Percentiles rank a stretch among this genome's conserved stretches.
Conservation (phyloP, 2,329 filamentous ascomycete species). For the Remersonia thermophila region DNA sequence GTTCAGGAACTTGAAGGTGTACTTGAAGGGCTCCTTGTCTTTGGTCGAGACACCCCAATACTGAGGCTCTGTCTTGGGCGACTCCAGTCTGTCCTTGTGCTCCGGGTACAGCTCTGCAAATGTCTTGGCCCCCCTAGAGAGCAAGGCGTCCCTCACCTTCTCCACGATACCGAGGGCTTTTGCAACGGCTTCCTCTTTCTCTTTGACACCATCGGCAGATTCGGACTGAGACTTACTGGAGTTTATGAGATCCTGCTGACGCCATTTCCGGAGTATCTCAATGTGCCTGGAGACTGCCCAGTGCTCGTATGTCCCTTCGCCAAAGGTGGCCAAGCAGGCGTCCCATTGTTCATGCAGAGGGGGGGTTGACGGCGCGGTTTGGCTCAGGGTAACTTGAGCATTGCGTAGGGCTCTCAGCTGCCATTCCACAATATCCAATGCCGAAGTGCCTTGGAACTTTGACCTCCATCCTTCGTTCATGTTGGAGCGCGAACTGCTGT, state of each 20-base stretch:
- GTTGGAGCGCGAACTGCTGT: conserved; percentile 25
- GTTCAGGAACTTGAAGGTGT: conserved; percentile 38
- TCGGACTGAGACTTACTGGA: conserved; percentile 7
- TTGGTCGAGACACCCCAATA: background rate
- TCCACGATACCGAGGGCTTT: conserved; percentile 40
- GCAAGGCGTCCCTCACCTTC: conserved; percentile 40
- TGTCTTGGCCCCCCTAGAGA: conserved; percentile 50
- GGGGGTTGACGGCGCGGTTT: too few species aligned
- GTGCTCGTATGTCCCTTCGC: conserved; percentile 46
- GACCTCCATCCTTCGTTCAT: conserved; percentile 22
- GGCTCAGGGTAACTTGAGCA: too few species aligned
- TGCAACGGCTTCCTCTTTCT: conserved; percentile 45
- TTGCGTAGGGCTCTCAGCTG: conserved; percentile 37
- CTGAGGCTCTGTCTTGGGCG: conserved; percentile 1
- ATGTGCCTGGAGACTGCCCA: conserved; percentile 37
- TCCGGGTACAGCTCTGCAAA: conserved; percentile 54
- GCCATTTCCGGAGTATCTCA: too few species aligned
- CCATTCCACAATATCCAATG: conserved; percentile 48
- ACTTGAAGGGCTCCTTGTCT: conserved; percentile 30
- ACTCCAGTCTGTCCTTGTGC: conserved; percentile 23
- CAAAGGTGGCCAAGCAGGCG: conserved; percentile 29
- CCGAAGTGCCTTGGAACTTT: conserved; percentile 30
- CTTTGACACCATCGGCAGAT: conserved; percentile 24
- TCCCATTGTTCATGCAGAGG: too few species aligned
- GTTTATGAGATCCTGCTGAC: too few species aligned